Evolutionary conservation across 1,139 yeast genomes (phyloP).

Genomic region (Saccharomyces pastorianus): DNA sequence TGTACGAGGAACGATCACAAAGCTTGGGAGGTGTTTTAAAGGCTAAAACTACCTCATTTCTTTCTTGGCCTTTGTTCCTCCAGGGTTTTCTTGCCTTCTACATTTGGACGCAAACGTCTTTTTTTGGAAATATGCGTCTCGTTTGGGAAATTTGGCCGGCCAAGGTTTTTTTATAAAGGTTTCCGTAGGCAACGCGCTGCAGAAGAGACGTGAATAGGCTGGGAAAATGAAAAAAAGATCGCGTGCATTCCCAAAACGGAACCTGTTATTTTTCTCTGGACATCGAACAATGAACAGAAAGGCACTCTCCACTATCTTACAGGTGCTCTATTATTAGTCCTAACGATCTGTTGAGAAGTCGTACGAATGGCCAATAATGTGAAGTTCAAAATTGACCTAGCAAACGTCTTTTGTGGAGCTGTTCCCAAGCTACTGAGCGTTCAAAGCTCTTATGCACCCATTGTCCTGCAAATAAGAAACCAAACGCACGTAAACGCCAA

Average conservation of each 20-base stretch:
- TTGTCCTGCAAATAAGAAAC: not conserved
- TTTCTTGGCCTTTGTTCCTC: not conserved
- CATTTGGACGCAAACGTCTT: not conserved
- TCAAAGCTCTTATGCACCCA: not conserved
- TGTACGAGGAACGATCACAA: not conserved
- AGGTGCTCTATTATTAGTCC: not conserved
- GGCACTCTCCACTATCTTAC: not conserved
- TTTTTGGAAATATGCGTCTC: not conserved
- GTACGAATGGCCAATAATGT: not conserved
- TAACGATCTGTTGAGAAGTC: not conserved
- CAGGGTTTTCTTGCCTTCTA: not conserved
- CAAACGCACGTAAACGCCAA: not conserved
- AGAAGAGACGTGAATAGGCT: not conserved
- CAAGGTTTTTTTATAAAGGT: not conserved
- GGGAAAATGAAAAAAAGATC: not conserved
- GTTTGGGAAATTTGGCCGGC: not conserved
- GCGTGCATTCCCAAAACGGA: not conserved
- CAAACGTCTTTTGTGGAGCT: not conserved
- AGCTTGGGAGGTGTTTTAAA: not conserved
- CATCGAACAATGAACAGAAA: not conserved
- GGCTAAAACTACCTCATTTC: not conserved
- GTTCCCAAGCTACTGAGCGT: not conserved
- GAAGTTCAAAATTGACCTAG: not conserved
- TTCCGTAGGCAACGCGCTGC: not conserved
- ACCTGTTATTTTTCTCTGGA: not conserved